Conservation (phyloP, 2,329 filamentous ascomycete species). For the Microdochium nivale region DNA sequence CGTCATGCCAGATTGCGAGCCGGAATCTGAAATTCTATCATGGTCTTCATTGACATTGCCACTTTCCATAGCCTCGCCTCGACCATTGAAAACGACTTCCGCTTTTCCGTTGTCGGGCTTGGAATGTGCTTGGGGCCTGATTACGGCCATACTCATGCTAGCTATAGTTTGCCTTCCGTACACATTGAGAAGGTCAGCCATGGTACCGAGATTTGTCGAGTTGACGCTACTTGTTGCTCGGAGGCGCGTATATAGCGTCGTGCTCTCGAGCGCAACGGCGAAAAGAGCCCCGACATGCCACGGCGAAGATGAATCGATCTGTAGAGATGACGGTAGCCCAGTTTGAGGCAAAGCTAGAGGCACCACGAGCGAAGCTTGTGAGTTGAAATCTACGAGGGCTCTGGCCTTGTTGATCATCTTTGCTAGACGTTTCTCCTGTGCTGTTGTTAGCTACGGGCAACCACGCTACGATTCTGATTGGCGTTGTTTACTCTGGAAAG, state of each 20-base stretch:
- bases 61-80: slow-evolving; percentile 17
- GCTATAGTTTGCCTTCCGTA: slow-evolving; percentile 76
- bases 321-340: slow-evolving; percentile 46
- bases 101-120: slow-evolving; percentile 12
- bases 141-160: slow-evolving; percentile 60
- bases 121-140: slow-evolving; percentile 21
- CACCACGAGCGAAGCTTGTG: slow-evolving; percentile 67
- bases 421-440: slow-evolving; percentile 51
- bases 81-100: slow-evolving; percentile 12
- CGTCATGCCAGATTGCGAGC: slow-evolving; percentile 17
- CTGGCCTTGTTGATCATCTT: slow-evolving; percentile 67
- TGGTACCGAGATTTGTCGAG: slow-evolving; percentile 46
- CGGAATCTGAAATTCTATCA: slow-evolving; percentile 13
- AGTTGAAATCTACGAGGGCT: slow-evolving; percentile 58
- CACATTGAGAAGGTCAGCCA: slow-evolving; percentile 61
- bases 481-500: slow-evolving; percentile 39
- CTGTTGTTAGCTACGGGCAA: background rate
- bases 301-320: slow-evolving; percentile 51
- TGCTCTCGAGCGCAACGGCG: slow-evolving; percentile 67
- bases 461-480: background rate
- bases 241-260: slow-evolving; percentile 68
- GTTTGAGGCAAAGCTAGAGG: slow-evolving; percentile 60
- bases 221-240: slow-evolving; percentile 30
- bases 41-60: slow-evolving; percentile 19
- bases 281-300: slow-evolving; percentile 81